phyloP scores from a whole-genome alignment of 2,329 filamentous ascomycete genomes.

The Ophiostoma populinum region DNA sequence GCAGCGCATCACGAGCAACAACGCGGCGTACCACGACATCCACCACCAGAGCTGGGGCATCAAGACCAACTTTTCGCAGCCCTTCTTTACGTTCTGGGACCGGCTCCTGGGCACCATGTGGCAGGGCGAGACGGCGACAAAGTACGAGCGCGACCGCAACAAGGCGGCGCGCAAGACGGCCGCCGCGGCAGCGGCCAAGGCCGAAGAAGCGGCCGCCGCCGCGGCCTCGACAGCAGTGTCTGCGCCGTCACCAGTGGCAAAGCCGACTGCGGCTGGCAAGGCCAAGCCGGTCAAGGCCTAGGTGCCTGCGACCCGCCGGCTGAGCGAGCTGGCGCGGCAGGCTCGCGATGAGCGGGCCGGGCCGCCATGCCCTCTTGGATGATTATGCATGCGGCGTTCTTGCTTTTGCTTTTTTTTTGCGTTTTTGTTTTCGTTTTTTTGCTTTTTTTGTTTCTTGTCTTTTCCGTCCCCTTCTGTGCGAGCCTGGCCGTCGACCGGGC shows the following conservation, averaged over 20 bases:
- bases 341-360: no score
- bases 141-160: slow-evolving; percentile 24
- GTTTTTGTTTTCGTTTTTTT: neutral
- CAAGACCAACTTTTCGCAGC: slow-evolving; percentile 84
- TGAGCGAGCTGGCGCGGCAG: no score
- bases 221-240: neutral
- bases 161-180: slow-evolving; percentile 22
- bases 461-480: neutral
- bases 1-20: slow-evolving; percentile 84
- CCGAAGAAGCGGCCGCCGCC: neutral
- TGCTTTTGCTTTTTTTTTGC: neutral
- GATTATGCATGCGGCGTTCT: slow-evolving; percentile 1
- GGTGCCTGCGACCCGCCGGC: no score
- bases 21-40: slow-evolving; percentile 91
- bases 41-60: slow-evolving; percentile 99
- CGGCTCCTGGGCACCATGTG: slow-evolving; percentile 65
- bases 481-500: no score
- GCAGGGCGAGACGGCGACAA: slow-evolving; percentile 39
- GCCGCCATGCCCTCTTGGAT: neutral
- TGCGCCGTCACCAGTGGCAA: neutral
- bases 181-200: neutral
- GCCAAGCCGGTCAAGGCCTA: slow-evolving; percentile 4
- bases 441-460: neutral
- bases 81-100: slow-evolving; percentile 96
- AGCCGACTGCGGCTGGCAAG: neutral